Percentiles rank a stretch among this genome's conserved stretches.
Evolutionary conservation across 768 basidiomycete genomes (phyloP).

Genomic region (Mycena amicta): DNA sequence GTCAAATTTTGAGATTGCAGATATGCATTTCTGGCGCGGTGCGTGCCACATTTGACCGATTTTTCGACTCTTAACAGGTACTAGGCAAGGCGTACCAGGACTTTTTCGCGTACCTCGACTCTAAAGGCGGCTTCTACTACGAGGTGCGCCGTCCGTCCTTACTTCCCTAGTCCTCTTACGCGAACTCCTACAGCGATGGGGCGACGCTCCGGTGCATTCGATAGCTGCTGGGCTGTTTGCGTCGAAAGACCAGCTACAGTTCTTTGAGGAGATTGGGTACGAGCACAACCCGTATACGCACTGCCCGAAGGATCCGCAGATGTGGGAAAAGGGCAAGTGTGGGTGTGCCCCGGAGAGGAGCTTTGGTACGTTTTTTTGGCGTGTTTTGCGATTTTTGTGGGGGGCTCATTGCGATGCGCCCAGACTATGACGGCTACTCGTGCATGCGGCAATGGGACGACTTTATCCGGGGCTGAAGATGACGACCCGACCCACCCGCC

Average conservation of each 20-base stretch:
- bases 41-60: background rate
- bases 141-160: constrained; percentile 45
- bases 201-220: constrained; percentile 70
- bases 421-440: constrained; percentile 61
- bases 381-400: too few species aligned
- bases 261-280: constrained; percentile 74
- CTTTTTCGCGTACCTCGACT: constrained; percentile 69
- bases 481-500: too few species aligned
- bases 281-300: constrained; percentile 59
- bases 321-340: constrained; percentile 47
- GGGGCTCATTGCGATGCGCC: background rate
- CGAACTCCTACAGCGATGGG: constrained; percentile 46
- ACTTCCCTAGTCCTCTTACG: constrained; percentile 41
- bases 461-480: constrained; percentile 12
- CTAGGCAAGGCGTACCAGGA: constrained; percentile 63
- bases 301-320: constrained; percentile 38
- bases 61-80: too few species aligned
- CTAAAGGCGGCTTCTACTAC: constrained; percentile 67
- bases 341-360: constrained; percentile 52
- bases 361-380: constrained; percentile 52
- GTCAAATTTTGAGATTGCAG: constrained; percentile 74
- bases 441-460: constrained; percentile 58
- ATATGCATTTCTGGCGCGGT: constrained; percentile 64
- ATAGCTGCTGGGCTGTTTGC: constrained; percentile 68
- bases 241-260: constrained; percentile 62